phyloP scores from a whole-genome alignment of 2,329 filamentous ascomycete genomes.

The Epicoccum sorghinum region DNA sequence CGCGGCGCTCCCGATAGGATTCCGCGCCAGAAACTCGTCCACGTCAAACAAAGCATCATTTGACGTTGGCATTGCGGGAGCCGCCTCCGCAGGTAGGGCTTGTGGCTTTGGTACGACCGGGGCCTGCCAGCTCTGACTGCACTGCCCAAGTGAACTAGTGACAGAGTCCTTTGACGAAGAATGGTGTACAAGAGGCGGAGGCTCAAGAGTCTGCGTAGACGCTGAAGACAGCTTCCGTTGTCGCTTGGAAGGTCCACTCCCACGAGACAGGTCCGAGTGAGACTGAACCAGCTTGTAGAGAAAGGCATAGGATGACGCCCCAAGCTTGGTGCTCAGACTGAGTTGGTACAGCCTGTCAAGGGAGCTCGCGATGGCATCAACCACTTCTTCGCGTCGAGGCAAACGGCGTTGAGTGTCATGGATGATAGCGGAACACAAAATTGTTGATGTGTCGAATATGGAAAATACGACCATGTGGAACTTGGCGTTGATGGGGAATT shows the following conservation, averaged over 20 bases:
- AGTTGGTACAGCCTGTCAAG: slow-evolving; percentile 41
- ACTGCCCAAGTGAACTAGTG: neutral
- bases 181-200: slow-evolving; percentile 6
- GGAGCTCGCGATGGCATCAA: slow-evolving; percentile 47
- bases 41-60: slow-evolving; percentile 36
- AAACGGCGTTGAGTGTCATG: slow-evolving; percentile 55
- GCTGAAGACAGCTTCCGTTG: slow-evolving; percentile 16
- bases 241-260: slow-evolving; percentile 20
- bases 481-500: slow-evolving; percentile 55
- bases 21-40: slow-evolving; percentile 37
- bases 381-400: slow-evolving; percentile 50
- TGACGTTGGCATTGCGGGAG: slow-evolving; percentile 8
- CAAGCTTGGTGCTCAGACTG: slow-evolving; percentile 36
- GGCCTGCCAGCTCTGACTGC: neutral
- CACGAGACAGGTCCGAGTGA: slow-evolving; percentile 28
- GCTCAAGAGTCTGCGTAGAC: neutral
- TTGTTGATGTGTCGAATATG: slow-evolving; percentile 59
- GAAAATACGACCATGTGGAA: slow-evolving; percentile 59
- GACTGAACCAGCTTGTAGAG: slow-evolving; percentile 40
- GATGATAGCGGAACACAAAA: slow-evolving; percentile 59
- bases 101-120: neutral
- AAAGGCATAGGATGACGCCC: slow-evolving; percentile 38
- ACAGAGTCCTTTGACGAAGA: neutral
- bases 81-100: slow-evolving; percentile 3
- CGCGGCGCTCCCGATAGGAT: slow-evolving; percentile 26